Percentiles rank a stretch among this genome's conserved stretches.
These are phyloP conservation scores for Pouteria glomerata DNA, from an alignment of 148 eudicot genomes.

Conservation along the genomic window DNA sequence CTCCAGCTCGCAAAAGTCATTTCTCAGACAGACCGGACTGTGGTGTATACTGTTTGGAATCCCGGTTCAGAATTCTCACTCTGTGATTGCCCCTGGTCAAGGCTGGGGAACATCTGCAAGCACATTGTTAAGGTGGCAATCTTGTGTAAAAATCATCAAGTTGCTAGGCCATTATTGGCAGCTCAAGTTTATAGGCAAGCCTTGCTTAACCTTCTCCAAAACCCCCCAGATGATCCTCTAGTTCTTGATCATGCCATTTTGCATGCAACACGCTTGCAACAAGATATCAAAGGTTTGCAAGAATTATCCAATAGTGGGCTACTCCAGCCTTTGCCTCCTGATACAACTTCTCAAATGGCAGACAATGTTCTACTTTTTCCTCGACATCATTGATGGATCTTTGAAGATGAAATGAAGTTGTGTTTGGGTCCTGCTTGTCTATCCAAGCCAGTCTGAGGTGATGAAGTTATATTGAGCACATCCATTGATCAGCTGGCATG, in stretches of 20 bases:
- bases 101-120: constrained; percentile 29
- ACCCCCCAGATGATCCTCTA: constrained; percentile 28
- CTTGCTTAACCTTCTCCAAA: constrained; percentile 27
- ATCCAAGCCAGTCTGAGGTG: neutral
- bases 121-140: constrained; percentile 27
- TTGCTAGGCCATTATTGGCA: constrained; percentile 27
- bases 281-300: constrained; percentile 20
- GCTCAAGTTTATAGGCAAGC: constrained; percentile 28
- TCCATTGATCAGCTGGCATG: neutral
- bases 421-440: neutral
- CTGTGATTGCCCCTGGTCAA: constrained; percentile 32
- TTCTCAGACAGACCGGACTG: constrained; percentile 21
- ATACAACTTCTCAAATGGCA: constrained; percentile 8
- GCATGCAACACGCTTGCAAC: constrained; percentile 24
- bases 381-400: neutral
- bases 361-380: constrained; percentile 19
- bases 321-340: constrained; percentile 25
- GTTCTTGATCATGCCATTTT: constrained; percentile 30
- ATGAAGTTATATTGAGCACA: neutral
- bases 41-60: constrained; percentile 27
- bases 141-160: constrained; percentile 22
- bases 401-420: neutral
- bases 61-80: constrained; percentile 30
- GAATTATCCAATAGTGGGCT: constrained; percentile 26
- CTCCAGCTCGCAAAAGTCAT: constrained; percentile 28